Percentiles rank a stretch among this genome's conserved stretches.
Conservation (phyloP, 345 rosid species). For the Microthlaspi erraticum region DNA sequence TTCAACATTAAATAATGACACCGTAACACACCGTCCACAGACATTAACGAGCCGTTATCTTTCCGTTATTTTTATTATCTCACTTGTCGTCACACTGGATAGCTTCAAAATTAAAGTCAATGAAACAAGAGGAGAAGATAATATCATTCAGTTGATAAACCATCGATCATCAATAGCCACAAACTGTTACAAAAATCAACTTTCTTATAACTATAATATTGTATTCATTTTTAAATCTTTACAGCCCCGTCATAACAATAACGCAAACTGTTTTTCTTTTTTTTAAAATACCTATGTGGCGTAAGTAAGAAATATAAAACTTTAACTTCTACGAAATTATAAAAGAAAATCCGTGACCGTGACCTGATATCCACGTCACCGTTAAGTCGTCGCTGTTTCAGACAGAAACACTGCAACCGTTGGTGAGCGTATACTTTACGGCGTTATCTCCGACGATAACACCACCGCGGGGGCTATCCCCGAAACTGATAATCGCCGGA, state of each 20-base stretch:
- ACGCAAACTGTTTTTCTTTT: conserved; percentile 18
- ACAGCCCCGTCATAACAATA: conserved; percentile 24
- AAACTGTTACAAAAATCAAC: background rate
- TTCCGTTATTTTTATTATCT: background rate
- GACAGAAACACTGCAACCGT: conserved; percentile 64
- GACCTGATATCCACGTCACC: conserved; percentile 14
- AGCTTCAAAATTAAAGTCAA: conserved; percentile 23
- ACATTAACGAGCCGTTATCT: background rate
- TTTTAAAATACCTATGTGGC: conserved; percentile 1
- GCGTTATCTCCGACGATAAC: conserved; percentile 59
- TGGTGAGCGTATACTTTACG: conserved; percentile 63
- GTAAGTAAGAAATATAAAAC: background rate
- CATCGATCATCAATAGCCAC: background rate
- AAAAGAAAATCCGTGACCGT: conserved; percentile 18
- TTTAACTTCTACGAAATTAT: no score
- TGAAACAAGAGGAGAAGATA: conserved; percentile 2
- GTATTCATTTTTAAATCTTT: conserved; percentile 1
- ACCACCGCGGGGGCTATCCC: conserved; percentile 24
- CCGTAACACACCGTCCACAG: conserved; percentile 20
- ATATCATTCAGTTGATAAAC: background rate
- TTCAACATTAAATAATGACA: conserved; percentile 21
- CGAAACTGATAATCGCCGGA: conserved; percentile 47
- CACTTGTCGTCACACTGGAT: background rate
- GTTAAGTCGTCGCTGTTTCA: conserved; percentile 40
- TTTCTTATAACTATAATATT: background rate